Evolutionary conservation across 768 basidiomycete species (phyloP).

Genomic region (Asterophora parasitica): DNA sequence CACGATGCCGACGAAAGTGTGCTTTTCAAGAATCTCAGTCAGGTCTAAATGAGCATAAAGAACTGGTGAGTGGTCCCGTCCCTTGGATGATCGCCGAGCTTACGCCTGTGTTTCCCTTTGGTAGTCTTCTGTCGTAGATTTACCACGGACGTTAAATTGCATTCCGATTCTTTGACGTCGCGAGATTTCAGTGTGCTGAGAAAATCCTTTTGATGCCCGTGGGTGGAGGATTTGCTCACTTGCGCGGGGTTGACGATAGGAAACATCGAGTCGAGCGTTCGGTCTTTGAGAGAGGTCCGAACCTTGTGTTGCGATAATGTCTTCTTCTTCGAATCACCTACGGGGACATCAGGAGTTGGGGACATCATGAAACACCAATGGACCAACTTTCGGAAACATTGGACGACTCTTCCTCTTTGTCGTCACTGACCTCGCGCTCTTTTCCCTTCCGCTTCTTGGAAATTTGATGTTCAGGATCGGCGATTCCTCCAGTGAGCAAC

Average conservation of each 20-base stretch:
- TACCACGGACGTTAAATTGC: slow-evolving; percentile 70
- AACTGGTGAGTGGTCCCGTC: background rate
- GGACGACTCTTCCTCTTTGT: slow-evolving; percentile 25
- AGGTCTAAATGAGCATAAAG: slow-evolving; percentile 46
- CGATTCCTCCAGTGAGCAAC: slow-evolving; percentile 50
- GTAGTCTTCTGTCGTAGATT: slow-evolving; percentile 54
- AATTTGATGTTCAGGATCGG: slow-evolving; percentile 22
- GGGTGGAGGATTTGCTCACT: slow-evolving; percentile 22
- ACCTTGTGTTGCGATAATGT: slow-evolving; percentile 84
- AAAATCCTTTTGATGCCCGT: slow-evolving; percentile 17
- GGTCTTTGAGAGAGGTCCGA: slow-evolving; percentile 78
- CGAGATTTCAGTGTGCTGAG: slow-evolving; percentile 27
- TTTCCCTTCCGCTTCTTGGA: slow-evolving; percentile 40
- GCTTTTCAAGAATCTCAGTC: slow-evolving; percentile 77
- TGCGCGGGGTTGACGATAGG: slow-evolving; percentile 56
- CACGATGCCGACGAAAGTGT: slow-evolving; percentile 90
- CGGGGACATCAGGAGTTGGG: background rate
- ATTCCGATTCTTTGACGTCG: slow-evolving; percentile 72
- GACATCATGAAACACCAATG: slow-evolving; percentile 13
- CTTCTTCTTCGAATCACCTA: slow-evolving; percentile 37
- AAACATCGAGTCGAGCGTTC: slow-evolving; percentile 96
- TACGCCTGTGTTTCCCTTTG: slow-evolving; percentile 68
- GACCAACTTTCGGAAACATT: slow-evolving; percentile 14
- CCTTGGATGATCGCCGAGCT: slow-evolving; percentile 18
- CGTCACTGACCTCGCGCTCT: slow-evolving; percentile 23